These are phyloP conservation scores for Linum lewisii DNA, from an alignment of 345 rosid genomes.

Conservation along the genomic window DNA sequence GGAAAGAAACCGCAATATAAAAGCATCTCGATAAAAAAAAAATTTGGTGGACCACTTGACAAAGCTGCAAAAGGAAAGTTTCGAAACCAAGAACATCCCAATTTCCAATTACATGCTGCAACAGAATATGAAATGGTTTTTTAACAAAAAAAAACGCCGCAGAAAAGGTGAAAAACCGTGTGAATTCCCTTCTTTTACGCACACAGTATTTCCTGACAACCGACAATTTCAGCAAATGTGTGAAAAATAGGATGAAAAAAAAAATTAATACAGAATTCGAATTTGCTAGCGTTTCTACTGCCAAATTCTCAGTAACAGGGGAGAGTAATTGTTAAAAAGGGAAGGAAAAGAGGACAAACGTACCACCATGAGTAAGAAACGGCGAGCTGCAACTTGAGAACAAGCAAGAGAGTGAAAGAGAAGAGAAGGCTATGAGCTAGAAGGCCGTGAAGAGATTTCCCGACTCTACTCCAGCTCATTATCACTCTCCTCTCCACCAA, in stretches of 20 bases:
- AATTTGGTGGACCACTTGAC: background rate
- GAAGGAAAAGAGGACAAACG: conserved; percentile 17
- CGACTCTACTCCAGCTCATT: conserved; percentile 77
- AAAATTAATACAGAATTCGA: background rate
- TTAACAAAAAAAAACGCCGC: background rate
- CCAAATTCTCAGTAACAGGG: background rate
- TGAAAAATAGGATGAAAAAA: conserved; percentile 1
- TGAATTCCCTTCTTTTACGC: background rate
- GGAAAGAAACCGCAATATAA: background rate
- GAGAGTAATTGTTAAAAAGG: background rate
- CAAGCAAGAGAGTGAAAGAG: conserved; percentile 69
- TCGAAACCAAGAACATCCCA: conserved; percentile 1
- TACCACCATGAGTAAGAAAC: conserved; percentile 70
- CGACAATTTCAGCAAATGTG: conserved; percentile 6
- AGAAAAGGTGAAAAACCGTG: no score
- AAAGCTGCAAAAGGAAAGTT: background rate
- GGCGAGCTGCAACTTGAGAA: conserved; percentile 59
- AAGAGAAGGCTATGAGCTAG: conserved; percentile 62
- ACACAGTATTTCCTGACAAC: background rate
- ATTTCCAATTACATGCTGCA: conserved; percentile 1
- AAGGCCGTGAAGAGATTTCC: conserved; percentile 53
- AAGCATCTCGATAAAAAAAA: background rate
- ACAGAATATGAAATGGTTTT: background rate
- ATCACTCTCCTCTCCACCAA: conserved; percentile 38
- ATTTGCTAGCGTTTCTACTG: background rate